A percentile compares a stretch with the other conserved stretches of the same genome.
Evolutionary conservation across 2,329 filamentous ascomycete species (phyloP).

Genomic region (Trichoderma arundinaceum): DNA sequence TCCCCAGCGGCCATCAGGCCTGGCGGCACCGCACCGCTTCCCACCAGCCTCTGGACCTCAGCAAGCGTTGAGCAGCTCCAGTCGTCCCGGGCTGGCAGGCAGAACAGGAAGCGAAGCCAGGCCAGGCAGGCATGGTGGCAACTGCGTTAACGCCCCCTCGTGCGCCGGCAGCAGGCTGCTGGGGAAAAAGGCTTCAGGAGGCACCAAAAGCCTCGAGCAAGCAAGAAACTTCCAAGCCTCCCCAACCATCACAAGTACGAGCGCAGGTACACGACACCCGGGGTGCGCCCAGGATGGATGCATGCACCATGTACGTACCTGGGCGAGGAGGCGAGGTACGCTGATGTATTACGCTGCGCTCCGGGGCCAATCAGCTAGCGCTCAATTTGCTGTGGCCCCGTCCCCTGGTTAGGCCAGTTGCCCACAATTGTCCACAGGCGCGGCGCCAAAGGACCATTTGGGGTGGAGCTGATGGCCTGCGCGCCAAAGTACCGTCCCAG

Average conservation of each 20-base stretch:
- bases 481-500: constrained; percentile 22
- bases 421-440: constrained; percentile 22
- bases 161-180: constrained; percentile 24
- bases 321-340: constrained; percentile 29
- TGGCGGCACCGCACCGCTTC: too few relatives aligned
- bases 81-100: constrained; percentile 11
- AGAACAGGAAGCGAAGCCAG: too few relatives aligned
- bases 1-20: neutral
- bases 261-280: neutral
- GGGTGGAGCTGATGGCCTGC: neutral
- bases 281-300: neutral
- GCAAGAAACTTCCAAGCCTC: constrained; percentile 18
- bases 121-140: constrained; percentile 26
- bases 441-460: constrained; percentile 6
- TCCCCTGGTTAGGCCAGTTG: constrained; percentile 8
- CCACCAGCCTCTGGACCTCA: neutral
- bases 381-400: constrained; percentile 12
- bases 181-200: constrained; percentile 18
- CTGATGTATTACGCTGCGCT: constrained; percentile 24
- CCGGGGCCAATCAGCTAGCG: constrained; percentile 20
- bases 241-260: constrained; percentile 21
- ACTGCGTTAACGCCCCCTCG: constrained; percentile 30
- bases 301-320: constrained; percentile 8
- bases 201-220: constrained; percentile 9
- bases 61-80: constrained; percentile 14